Base-by-base conservation (phyloP, 2,329 filamentous ascomycete genomes). In the Xylariaceae sp. region DNA sequence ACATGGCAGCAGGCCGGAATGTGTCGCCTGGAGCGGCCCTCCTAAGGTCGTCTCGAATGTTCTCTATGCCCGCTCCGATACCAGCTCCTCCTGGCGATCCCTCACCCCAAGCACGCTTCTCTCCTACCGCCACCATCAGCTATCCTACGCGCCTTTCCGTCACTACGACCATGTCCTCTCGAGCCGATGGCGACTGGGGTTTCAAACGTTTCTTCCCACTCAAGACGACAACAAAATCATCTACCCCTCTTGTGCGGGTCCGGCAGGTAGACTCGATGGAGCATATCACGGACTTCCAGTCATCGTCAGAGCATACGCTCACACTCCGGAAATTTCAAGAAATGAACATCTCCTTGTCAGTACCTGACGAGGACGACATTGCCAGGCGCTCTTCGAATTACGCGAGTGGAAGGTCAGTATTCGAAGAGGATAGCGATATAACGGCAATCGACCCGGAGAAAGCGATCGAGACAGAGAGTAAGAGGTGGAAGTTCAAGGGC, bases 251-350 rank as follows among this genome's bases (percentile, higher is more conserved):
- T 31, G 73, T 94, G 34, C 77, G 85, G 44, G 64, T 96, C 46
- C 79, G 77, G 50, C 73, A 82, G 39, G 72, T 94, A 44, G 90
- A 96, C 64, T 84, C 86, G 2, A 74, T 79, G 47, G 88, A 95
- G 60, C 83, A 88, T 56, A 72, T 95, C 46, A 94, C 89, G 53
- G 88, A 95, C 53, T 96, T 88, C 60, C 71, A 77, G 43, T 88
- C 84, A 23, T 83, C 88, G 0, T 75, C 80, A 36, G 86, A 94
- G 57, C 86, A 94, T 60, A 75, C 80, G 32, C 65, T 87, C 46
- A 88, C 86, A 6, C 66, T 93, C 36, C 69, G 78, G 53, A 96
- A 95, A 66, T 95, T 83, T 65, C 82, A 87, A 55, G 85, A 94
- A 57, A 68, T 95, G 56, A 72, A 76, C 38, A 62, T 94, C 34